Evolutionary conservation across 345 rosid species (phyloP).

Genomic region (Citrus hindsii): DNA sequence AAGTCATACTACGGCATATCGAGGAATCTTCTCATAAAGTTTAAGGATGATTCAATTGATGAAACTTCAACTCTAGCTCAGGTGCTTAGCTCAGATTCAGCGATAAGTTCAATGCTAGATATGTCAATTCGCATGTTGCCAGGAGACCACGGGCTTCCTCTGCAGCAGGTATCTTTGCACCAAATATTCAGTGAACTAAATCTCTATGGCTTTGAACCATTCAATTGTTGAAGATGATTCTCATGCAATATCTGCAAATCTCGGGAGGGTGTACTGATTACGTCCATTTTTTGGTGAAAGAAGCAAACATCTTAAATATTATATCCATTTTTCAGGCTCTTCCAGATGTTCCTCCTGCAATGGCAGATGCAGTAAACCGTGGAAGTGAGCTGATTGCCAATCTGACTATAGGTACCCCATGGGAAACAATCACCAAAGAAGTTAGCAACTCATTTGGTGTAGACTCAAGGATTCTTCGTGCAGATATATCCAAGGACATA

Average conservation of each 20-base stretch:
- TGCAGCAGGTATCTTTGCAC: conserved; percentile 72
- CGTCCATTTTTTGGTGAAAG: neutral
- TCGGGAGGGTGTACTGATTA: neutral
- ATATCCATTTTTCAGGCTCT: conserved; percentile 49
- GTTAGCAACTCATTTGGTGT: conserved; percentile 71
- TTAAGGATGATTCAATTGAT: conserved; percentile 82
- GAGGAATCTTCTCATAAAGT: conserved; percentile 83
- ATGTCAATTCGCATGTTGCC: conserved; percentile 87
- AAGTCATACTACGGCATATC: conserved; percentile 93
- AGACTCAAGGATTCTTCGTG: conserved; percentile 65
- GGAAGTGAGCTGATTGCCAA: conserved; percentile 82
- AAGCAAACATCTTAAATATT: neutral
- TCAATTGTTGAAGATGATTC: neutral
- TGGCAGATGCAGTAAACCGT: conserved; percentile 91
- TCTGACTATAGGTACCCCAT: conserved; percentile 82
- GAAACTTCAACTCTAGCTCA: conserved; percentile 84
- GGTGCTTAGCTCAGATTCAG: conserved; percentile 86
- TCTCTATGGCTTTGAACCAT: neutral
- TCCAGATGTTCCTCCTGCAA: conserved; percentile 95
- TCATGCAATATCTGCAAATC: neutral
- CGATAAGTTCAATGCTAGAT: conserved; percentile 90
- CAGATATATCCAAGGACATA: conserved; percentile 65
- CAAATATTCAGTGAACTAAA: neutral
- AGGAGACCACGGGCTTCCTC: conserved; percentile 95
- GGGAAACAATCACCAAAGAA: conserved; percentile 92